A percentile compares a stretch with the other conserved stretches of the same genome.
Evolutionary conservation across 306 rosid genomes (phyloP).

Genomic region (Comarum palustre): DNA sequence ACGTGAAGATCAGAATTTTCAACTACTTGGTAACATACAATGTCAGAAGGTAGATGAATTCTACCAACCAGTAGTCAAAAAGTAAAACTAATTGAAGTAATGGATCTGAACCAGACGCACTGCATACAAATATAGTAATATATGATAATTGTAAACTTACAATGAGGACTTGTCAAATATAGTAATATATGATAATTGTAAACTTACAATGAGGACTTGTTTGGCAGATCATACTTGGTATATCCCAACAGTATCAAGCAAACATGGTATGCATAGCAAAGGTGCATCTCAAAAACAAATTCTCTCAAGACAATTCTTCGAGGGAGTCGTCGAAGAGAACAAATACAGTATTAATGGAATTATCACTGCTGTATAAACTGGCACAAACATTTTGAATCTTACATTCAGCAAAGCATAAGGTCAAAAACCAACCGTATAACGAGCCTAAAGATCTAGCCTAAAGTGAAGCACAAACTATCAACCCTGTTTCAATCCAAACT

Average conservation of each 20-base stretch:
- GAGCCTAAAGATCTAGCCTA: conserved; percentile 32
- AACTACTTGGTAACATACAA: not conserved
- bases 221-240: too few relatives aligned
- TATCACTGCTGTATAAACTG: not conserved
- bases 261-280: not conserved
- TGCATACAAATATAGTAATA: not conserved
- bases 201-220: not conserved
- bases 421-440: conserved; percentile 28
- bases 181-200: not conserved
- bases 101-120: not conserved
- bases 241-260: not conserved
- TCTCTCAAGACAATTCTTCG: not conserved
- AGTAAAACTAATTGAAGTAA: not conserved
- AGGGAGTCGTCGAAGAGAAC: not conserved
- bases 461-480: conserved; percentile 7
- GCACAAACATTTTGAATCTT: conserved; percentile 5
- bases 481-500: conserved; percentile 23
- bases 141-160: not conserved
- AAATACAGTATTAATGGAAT: not conserved
- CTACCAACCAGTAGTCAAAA: not conserved
- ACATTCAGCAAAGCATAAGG: conserved; percentile 25
- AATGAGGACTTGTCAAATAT: not conserved
- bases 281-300: not conserved
- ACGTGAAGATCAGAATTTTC: not conserved
- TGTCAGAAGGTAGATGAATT: conserved; percentile 1